Percentiles rank a stretch among this genome's conserved stretches.
Evolutionary conservation across 2,329 filamentous ascomycete genomes (phyloP).

Genomic region (Plectosphaerella sp.): DNA sequence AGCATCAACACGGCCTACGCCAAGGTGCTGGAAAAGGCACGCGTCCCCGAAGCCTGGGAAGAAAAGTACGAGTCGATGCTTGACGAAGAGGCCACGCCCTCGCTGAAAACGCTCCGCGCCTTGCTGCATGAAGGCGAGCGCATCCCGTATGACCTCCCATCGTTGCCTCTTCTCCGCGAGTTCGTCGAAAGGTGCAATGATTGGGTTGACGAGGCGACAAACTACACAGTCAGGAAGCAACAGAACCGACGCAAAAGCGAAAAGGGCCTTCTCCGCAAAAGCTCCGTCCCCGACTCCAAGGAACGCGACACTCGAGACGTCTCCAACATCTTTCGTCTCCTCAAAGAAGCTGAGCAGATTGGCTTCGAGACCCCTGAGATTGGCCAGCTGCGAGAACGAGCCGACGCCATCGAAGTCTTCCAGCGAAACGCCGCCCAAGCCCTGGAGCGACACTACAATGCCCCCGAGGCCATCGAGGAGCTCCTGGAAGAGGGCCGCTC

Average conservation of each 20-base stretch:
- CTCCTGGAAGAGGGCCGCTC: slow-evolving; percentile 83
- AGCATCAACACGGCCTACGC: slow-evolving; percentile 61
- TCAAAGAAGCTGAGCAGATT: slow-evolving; percentile 78
- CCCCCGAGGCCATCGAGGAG: slow-evolving; percentile 76
- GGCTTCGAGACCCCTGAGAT: slow-evolving; percentile 95
- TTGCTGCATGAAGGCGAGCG: slow-evolving; percentile 91
- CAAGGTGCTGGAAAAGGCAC: slow-evolving; percentile 82
- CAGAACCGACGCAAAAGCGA: slow-evolving; percentile 96
- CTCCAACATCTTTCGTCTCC: slow-evolving; percentile 79
- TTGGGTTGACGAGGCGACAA: slow-evolving; percentile 95
- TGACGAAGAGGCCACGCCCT: slow-evolving; percentile 77
- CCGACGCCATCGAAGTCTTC: slow-evolving; percentile 79
- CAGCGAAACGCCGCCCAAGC: slow-evolving; percentile 69
- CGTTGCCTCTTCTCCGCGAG: slow-evolving; percentile 73
- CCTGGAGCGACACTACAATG: slow-evolving; percentile 58
- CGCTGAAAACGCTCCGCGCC: slow-evolving; percentile 78
- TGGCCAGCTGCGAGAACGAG: slow-evolving; percentile 75
- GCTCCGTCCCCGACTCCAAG: slow-evolving; percentile 60
- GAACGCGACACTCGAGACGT: slow-evolving; percentile 86
- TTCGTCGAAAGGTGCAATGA: slow-evolving; percentile 97
- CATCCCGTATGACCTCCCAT: slow-evolving; percentile 85
- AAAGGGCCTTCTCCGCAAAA: slow-evolving; percentile 70
- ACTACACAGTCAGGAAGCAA: slow-evolving; percentile 95
- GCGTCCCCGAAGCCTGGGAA: slow-evolving; percentile 82
- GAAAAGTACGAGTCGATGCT: slow-evolving; percentile 83